Conservation (phyloP, 371 early-diverging fungal species). For the Mucor circinelloides region DNA sequence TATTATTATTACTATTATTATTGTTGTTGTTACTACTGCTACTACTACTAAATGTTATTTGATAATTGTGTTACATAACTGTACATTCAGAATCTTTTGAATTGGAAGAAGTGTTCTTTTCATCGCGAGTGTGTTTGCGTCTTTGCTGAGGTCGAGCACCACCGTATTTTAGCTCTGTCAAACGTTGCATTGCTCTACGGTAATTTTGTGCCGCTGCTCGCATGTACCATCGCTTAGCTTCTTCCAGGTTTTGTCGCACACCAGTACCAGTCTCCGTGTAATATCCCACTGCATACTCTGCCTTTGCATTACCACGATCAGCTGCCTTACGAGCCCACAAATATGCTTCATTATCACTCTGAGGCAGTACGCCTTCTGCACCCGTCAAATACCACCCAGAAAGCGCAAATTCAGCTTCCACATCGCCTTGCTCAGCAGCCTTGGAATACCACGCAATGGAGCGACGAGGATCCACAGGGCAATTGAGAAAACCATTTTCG, state of each 20-base stretch:
- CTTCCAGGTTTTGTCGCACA: conserved; percentile 64
- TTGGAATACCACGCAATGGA: conserved; percentile 97
- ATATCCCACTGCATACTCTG: conserved; percentile 91
- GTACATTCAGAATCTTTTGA: conserved; percentile 46
- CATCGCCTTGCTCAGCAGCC: conserved; percentile 86
- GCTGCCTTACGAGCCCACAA: conserved; percentile 89
- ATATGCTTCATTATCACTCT: conserved; percentile 84
- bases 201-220: conserved; percentile 79
- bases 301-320: conserved; percentile 79
- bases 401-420: conserved; percentile 82
- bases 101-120: conserved; percentile 20
- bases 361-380: conserved; percentile 75
- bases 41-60: no score
- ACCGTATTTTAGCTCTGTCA: conserved; percentile 72
- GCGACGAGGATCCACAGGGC: conserved; percentile 85
- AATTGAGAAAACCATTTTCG: conserved; percentile 92
- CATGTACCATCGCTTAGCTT: conserved; percentile 79
- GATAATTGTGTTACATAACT: conserved; percentile 37
- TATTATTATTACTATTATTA: neutral
- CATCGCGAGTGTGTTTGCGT: conserved; percentile 38
- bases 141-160: conserved; percentile 45
- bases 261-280: conserved; percentile 85
- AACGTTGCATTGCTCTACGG: conserved; percentile 70
- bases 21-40: no score
- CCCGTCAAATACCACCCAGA: conserved; percentile 93